phyloP scores from a whole-genome alignment of 169 alveolate species.

The Cryptosporidium parvum region DNA sequence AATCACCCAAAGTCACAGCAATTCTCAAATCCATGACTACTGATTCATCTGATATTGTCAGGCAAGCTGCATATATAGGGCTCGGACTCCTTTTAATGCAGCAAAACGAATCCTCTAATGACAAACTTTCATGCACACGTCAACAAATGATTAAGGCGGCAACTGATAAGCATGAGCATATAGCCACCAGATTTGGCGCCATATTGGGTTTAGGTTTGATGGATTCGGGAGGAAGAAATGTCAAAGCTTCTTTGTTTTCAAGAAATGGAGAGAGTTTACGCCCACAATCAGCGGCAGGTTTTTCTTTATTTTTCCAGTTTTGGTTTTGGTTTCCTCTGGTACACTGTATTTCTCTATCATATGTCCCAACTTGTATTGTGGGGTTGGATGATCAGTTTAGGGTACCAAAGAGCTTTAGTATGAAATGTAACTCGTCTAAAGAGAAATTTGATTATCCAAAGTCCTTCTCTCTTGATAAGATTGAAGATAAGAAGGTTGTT shows the following conservation, averaged over 20 bases:
- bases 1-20: constrained; percentile 90
- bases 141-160: constrained; percentile 88
- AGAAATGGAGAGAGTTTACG: constrained; percentile 89
- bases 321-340: constrained; percentile 99
- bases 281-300: constrained; percentile 95
- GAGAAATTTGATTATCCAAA: constrained; percentile 85
- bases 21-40: constrained; percentile 92
- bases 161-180: constrained; percentile 95
- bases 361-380: constrained; percentile 92
- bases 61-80: constrained; percentile 95
- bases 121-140: constrained; percentile 81
- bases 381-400: constrained; percentile 90
- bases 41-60: constrained; percentile 96
- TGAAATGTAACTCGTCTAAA: constrained; percentile 85
- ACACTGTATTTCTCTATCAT: constrained; percentile 91
- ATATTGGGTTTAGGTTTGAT: constrained; percentile 92
- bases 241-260: constrained; percentile 79
- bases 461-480: constrained; percentile 81
- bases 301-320: constrained; percentile 93
- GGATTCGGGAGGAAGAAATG: constrained; percentile 94
- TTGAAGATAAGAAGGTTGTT: constrained; percentile 85
- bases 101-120: constrained; percentile 88
- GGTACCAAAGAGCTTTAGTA: constrained; percentile 87
- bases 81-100: constrained; percentile 88
- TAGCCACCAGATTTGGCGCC: constrained; percentile 96